Evolutionary conservation across 129 eudicot genomes (phyloP), one percentile per base, ranked within the genome.

Genomic region (Centaurea solstitialis): DNA sequence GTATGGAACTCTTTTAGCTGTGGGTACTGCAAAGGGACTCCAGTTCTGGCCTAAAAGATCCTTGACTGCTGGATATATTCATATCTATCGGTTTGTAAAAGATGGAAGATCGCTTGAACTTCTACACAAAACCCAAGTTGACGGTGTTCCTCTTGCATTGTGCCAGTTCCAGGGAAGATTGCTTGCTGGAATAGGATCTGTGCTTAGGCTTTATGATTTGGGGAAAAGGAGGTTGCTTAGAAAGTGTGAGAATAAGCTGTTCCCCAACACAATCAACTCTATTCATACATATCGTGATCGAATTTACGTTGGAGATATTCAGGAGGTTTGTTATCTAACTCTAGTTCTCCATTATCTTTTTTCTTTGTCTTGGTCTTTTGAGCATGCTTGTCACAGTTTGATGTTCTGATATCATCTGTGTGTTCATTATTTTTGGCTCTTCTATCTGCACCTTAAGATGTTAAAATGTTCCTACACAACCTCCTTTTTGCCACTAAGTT

Each of bases 221-320:
- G 99, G 99, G 72, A 93, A 93, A 78, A 90, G 77, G 78, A 88
- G 93, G 76, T 71, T 96, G 89, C 97, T 96, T 41, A 91, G 99
- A 35, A 96, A 96, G 85, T 96, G 99, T 77, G 99, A 96, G 89
- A 96, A 96, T 74, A 96, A 96, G 89, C 70, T 93, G 79, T 93
- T 96, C 81, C 99, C 99, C 0, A 96, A 89, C 75, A 83, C 98
- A n/a, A 93, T 96, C 43, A 89, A 86, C 59, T 83, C 98, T 2
- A 93, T 96, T 71, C 92, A 96, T 75, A 93, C 98, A 6, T 96
- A 96, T 68, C 99, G 99, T 73, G 99, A 96, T 83, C 92, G 99
- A 28, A 93, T 96, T 81, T 96, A 96, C 76, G 99, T 96, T 18
- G 99, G 99, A 83, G 99, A 96, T 81, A 87, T 96, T 80, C 98